These are phyloP conservation scores for Aquilaria agallochum DNA, from an alignment of 441 rosid genomes.

Conservation along the genomic window DNA sequence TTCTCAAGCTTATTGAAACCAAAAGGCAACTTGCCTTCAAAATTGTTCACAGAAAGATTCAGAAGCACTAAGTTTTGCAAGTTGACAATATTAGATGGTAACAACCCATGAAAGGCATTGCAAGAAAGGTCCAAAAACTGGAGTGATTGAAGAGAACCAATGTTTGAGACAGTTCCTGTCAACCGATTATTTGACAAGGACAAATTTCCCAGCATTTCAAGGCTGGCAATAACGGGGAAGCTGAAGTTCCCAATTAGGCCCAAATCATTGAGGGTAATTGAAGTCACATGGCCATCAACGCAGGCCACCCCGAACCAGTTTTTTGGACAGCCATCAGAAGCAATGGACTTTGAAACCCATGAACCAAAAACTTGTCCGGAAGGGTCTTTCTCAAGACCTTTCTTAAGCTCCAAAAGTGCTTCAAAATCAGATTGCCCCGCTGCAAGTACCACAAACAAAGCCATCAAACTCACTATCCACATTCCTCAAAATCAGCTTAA, in stretches of 20 bases:
- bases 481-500: constrained; percentile 39
- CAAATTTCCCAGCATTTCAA: constrained; percentile 55
- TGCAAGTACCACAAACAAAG: constrained; percentile 34
- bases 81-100: constrained; percentile 42
- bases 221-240: constrained; percentile 48
- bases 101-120: constrained; percentile 53
- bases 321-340: constrained; percentile 66
- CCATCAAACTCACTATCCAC: constrained; percentile 42
- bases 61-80: constrained; percentile 40
- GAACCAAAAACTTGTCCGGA: constrained; percentile 53
- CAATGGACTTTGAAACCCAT: constrained; percentile 63
- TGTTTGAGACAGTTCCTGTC: constrained; percentile 56
- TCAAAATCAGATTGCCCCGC: constrained; percentile 68
- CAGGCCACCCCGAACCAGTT: constrained; percentile 76
- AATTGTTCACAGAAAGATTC: constrained; percentile 52
- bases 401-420: constrained; percentile 75
- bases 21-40: constrained; percentile 53
- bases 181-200: constrained; percentile 60
- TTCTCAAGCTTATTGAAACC: constrained; percentile 41
- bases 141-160: constrained; percentile 50
- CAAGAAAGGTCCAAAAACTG: constrained; percentile 52
- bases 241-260: constrained; percentile 71
- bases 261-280: constrained; percentile 52
- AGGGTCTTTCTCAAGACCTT: constrained; percentile 61
- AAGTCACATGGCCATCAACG: constrained; percentile 49